phyloP scores from a whole-genome alignment of 768 basidiomycete genomes.

The Mycena kentingensis region DNA sequence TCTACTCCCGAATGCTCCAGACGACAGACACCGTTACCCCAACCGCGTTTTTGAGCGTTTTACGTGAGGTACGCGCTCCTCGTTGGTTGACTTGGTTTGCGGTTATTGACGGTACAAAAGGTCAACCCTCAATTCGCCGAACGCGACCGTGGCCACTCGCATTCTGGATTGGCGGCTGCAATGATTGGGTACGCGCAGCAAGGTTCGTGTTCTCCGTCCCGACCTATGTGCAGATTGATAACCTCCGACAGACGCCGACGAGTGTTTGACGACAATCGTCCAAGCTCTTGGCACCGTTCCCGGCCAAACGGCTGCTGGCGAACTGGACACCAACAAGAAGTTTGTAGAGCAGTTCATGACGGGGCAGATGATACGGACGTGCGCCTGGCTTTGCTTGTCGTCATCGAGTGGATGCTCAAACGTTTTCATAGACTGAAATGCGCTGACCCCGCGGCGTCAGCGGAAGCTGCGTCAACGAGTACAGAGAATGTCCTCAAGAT shows the following conservation, averaged over 20 bases:
- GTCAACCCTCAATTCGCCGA: slow-evolving; percentile 93
- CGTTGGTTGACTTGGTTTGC: background rate
- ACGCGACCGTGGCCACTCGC: slow-evolving; percentile 44
- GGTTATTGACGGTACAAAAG: slow-evolving; percentile 24
- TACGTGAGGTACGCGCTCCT: slow-evolving; percentile 57
- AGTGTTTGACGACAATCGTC: slow-evolving; percentile 80
- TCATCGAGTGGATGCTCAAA: slow-evolving; percentile 2
- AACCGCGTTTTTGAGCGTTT: slow-evolving; percentile 58
- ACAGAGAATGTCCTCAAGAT: slow-evolving; percentile 83
- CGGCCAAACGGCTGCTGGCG: slow-evolving; percentile 31
- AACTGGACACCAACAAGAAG: slow-evolving; percentile 42
- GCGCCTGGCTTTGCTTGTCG: slow-evolving; percentile 16
- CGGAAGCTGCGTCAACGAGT: slow-evolving; percentile 66
- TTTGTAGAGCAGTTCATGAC: slow-evolving; percentile 83
- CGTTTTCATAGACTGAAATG: slow-evolving; percentile 62
- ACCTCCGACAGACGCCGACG: slow-evolving; percentile 74
- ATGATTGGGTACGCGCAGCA: slow-evolving; percentile 77
- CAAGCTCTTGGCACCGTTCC: slow-evolving; percentile 73
- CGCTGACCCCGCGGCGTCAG: slow-evolving; percentile 65
- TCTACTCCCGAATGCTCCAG: slow-evolving; percentile 72
- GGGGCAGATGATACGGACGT: slow-evolving; percentile 77
- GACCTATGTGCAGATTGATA: background rate
- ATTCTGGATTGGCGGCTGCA: slow-evolving; percentile 36
- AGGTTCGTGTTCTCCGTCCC: slow-evolving; percentile 34
- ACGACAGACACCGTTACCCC: slow-evolving; percentile 82